Base-by-base conservation (phyloP, 116 monocot species). In the Posidonia oceanica region DNA sequence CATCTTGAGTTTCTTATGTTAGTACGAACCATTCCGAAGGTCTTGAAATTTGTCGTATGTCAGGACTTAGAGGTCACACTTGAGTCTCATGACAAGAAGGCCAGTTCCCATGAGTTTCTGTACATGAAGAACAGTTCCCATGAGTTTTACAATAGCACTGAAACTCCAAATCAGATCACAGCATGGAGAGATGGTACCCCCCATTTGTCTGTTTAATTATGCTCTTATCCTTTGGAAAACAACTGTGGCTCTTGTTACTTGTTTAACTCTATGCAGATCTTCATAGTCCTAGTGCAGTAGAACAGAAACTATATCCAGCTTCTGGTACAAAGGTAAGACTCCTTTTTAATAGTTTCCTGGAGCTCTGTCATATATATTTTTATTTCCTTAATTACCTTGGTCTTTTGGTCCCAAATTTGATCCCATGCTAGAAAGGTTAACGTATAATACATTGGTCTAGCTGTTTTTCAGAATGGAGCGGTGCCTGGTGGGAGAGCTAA, bases 401-500 rank as follows among this genome's bases (percentile, higher is more conserved):
- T 40, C 41, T 11, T 14, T 42, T 65, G 48, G 48, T 10, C 8
- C 48, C 3, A 48, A 48, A 48, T 48, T 48, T 12, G 3, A 48
- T 10, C 12, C 8, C 12, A 12, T 10, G 5, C 12, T 48, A 6
- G 48, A 48, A 48, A 48, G 29, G 48, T 48, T 48, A 10, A 1
- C 48, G 12, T 48, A 48, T 48, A 48, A 5, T 18, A 41, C 39
- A 2, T 65, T 65, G 40, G 44, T 42, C 11, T 40, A 44, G 41
- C 65, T 41, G 40, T 65, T 41, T 6, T 48, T 65, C 65, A 65
- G 65, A 65, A 65, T 48, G 48, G 48, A 44, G 65, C 17, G 40
- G 37, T 36, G 36, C 63, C 63, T 18, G 57, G 3, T 18, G 18
- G 18, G 17, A 29, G 29, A 29, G 29, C 29, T 29, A 29, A 29